Evolutionary conservation across 2,329 filamentous ascomycete species (phyloP), one percentile per base, ranked within the genome.

Genomic region (Daldinia sp.): DNA sequence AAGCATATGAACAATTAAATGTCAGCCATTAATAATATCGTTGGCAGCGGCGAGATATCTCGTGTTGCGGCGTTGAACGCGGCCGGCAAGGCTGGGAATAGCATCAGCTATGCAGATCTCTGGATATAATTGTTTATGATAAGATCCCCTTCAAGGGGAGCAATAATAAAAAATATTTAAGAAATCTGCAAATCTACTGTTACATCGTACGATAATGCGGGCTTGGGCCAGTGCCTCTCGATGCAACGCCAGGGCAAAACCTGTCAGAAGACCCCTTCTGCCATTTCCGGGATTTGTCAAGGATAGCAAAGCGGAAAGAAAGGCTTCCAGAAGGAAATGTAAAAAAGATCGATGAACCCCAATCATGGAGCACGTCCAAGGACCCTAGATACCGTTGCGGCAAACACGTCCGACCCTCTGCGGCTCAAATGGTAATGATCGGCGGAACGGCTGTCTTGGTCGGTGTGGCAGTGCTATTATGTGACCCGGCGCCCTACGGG

Each of bases 401-500:
- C 46, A 71, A 68, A 65, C 41, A 60, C 15, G 51, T 50, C 69
- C 62, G 69, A 60, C 48, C 63, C 60, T 54, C 58, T 61, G 20
- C 60, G 56, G 63, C 50, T 35, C 53, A 65, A 69, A 37, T 42
- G 66, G 69, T 15, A 71, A 67, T 69, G 69, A 71, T 71, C 69
- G 42, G 60, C 69, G 41, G 69, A 39, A 39, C 60, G 51, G 60
- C 39, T 50, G 48, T 62, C 28, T 30, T 56, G 46, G 68, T 71
- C 68, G 68, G 68, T 48, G 69, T 71, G 69, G 69, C 69, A 71
- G 69, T 71, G 69, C 69, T 69, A 41, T 71, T 56, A 63, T 39
- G 46, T 66, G 60, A 63, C 65, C 63, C 56, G 63, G 66, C 55
- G 42, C 41, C 44, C 57, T 33, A 62, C 66, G 66, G 69, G 66